These are phyloP conservation scores for Boechera stricta DNA, from an alignment of 345 rosid genomes.

Conservation along the genomic window DNA sequence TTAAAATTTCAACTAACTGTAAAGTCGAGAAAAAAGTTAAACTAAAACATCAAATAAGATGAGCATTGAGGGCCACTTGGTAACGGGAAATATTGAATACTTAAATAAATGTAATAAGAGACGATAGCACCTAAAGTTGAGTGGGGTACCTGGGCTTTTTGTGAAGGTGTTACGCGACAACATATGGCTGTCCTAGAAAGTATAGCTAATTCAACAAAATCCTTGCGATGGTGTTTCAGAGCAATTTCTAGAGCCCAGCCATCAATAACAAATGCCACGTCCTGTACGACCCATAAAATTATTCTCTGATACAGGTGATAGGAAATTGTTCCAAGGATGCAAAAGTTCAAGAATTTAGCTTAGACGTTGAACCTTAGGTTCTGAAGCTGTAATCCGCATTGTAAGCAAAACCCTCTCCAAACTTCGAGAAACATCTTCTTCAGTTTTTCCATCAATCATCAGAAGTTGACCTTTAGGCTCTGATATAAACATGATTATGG, in stretches of 20 bases:
- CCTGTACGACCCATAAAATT: conserved; percentile 51
- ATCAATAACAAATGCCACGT: conserved; percentile 94
- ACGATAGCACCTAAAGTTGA: background rate
- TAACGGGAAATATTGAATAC: background rate
- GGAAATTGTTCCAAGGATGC: conserved; percentile 22
- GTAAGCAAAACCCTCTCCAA: conserved; percentile 97
- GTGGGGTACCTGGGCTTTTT: conserved; percentile 86
- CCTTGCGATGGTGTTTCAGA: conserved; percentile 74
- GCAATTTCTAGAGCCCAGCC: conserved; percentile 99
- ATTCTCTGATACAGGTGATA: conserved; percentile 4
- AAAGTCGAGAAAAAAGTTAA: conserved; percentile 19
- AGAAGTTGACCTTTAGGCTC: conserved; percentile 99
- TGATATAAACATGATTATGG: conserved; percentile 43
- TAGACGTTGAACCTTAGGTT: conserved; percentile 74
- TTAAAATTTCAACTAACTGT: conserved; percentile 91
- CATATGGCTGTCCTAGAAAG: conserved; percentile 97
- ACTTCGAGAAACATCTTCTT: conserved; percentile 82
- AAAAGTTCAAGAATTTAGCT: conserved; percentile 27
- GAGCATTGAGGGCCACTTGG: conserved; percentile 5
- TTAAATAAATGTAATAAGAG: conserved; percentile 7
- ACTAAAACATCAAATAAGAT: background rate
- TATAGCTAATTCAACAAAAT: conserved; percentile 93
- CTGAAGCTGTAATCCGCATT: conserved; percentile 88
- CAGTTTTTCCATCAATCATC: conserved; percentile 89
- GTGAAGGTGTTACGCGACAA: conserved; percentile 98